Conservation (phyloP, 2,329 filamentous ascomycete species). For the Leptographium radiaticola region DNA sequence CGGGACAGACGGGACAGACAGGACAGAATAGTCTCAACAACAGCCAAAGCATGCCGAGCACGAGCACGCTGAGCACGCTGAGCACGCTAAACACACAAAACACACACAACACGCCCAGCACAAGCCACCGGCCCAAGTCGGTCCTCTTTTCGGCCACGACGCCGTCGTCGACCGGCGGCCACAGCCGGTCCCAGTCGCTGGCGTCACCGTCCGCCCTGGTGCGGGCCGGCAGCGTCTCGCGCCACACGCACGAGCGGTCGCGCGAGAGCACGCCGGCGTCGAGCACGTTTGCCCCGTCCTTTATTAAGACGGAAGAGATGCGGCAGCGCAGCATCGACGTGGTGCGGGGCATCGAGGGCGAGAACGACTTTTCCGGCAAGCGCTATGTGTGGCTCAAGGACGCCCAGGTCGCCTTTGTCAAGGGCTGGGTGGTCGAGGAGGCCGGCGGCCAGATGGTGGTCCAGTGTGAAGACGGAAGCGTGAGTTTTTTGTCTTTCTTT, state of each 20-base stretch:
- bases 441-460: conserved; percentile 60
- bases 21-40: too few species aligned
- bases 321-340: conserved; percentile 35
- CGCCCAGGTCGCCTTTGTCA: conserved; percentile 73
- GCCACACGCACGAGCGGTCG: conserved; percentile 44
- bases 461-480: conserved; percentile 85
- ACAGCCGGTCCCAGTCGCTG: conserved; percentile 26
- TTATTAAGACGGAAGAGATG: conserved; percentile 81
- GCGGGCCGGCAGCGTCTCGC: conserved; percentile 14
- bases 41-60: too few species aligned
- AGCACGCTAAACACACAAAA: too few species aligned
- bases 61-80: too few species aligned
- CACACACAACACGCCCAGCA: conserved; percentile 16
- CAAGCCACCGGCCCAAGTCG: conserved; percentile 55
- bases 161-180: conserved; percentile 32
- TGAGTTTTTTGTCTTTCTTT: conserved; percentile 29
- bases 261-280: conserved; percentile 50
- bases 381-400: conserved; percentile 97
- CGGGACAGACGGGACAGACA: conserved; percentile 15
- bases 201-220: neutral
- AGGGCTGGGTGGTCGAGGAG: conserved; percentile 85
- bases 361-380: conserved; percentile 98
- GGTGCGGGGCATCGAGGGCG: conserved; percentile 73
- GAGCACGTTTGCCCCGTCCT: conserved; percentile 86
- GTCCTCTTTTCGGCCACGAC: conserved; percentile 47